Conservation (phyloP, 2,329 filamentous ascomycete species). For the Sporothrix humicola region DNA sequence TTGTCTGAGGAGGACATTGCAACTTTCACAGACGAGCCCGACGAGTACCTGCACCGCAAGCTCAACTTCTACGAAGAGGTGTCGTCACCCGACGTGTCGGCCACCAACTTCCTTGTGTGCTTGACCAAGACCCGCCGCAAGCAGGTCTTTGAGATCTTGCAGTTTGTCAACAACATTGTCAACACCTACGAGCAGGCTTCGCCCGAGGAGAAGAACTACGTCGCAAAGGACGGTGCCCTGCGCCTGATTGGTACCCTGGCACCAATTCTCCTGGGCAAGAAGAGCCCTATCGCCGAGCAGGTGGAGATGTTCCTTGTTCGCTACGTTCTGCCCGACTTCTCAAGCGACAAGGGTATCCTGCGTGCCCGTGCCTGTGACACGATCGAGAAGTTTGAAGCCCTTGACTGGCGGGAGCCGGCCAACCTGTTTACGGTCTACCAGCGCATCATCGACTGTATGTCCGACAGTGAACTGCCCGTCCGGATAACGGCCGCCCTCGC, state of each 20-base stretch:
- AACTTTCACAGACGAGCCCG: conserved; percentile 90
- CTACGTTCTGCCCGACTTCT: conserved; percentile 98
- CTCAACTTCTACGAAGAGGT: conserved; percentile 98
- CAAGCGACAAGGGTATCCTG: conserved; percentile 87
- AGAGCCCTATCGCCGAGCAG: conserved; percentile 96
- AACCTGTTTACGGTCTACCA: conserved; percentile 96
- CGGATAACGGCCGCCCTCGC: conserved; percentile 92
- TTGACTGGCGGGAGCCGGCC: conserved; percentile 95
- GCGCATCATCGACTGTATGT: conserved; percentile 96
- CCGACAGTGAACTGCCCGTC: conserved; percentile 89
- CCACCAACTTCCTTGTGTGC: conserved; percentile 94
- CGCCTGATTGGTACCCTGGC: conserved; percentile 97
- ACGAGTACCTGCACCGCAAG: conserved; percentile 96
- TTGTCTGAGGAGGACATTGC: conserved; percentile 90
- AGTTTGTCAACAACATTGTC: conserved; percentile 93
- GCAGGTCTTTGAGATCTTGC: conserved; percentile 92
- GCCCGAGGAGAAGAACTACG: conserved; percentile 88
- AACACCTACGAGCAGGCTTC: conserved; percentile 86
- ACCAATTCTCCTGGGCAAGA: conserved; percentile 93
- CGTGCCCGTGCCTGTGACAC: conserved; percentile 95
- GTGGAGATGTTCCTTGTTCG: conserved; percentile 98
- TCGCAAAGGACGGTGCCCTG: conserved; percentile 94
- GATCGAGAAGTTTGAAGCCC: conserved; percentile 95
- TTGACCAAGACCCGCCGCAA: conserved; percentile 94
- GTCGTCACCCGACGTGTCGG: conserved; percentile 90